Conservation (phyloP, 495 filamentous ascomycete species). For the Penicillium longicatenatum region DNA sequence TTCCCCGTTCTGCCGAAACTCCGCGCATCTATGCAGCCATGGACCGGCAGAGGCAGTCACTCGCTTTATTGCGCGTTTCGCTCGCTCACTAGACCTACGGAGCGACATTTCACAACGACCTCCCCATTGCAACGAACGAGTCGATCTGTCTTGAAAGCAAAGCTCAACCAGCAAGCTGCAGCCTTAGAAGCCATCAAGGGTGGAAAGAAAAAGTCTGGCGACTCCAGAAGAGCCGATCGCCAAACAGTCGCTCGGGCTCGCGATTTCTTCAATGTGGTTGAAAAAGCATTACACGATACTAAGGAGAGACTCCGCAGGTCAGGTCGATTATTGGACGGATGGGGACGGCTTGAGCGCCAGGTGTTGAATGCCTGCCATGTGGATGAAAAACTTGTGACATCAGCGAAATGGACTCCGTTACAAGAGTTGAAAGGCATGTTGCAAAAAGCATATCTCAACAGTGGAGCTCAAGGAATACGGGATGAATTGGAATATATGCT, state of each 20-base stretch:
- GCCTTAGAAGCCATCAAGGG: neutral
- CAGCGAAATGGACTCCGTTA: constrained; percentile 23
- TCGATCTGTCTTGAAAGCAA: constrained; percentile 13
- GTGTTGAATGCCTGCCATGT: constrained; percentile 37
- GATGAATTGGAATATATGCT: constrained; percentile 60
- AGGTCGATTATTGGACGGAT: constrained; percentile 20
- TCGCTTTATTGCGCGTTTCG: constrained; percentile 40
- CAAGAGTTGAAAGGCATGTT: constrained; percentile 39
- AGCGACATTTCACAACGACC: constrained; percentile 39
- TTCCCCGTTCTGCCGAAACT: neutral
- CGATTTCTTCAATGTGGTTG: constrained; percentile 35
- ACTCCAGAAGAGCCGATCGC: too few relatives aligned
- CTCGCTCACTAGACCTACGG: constrained; percentile 23
- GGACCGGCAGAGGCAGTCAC: constrained; percentile 36
- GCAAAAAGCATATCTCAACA: constrained; percentile 56
- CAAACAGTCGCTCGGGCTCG: constrained; percentile 11
- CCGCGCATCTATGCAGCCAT: constrained; percentile 38
- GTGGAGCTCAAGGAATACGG: constrained; percentile 48
- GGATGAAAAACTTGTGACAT: constrained; percentile 16
- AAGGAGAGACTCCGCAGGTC: constrained; percentile 18
- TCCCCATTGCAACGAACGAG: constrained; percentile 29
- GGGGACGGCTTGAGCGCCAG: constrained; percentile 41
- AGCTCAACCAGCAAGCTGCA: neutral
- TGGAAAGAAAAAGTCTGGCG: neutral
- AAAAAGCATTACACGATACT: constrained; percentile 29